Percentiles rank a stretch among this genome's conserved stretches.
phyloP scores from a whole-genome alignment of 306 rosid genomes.

The Cucurbita moschata region DNA sequence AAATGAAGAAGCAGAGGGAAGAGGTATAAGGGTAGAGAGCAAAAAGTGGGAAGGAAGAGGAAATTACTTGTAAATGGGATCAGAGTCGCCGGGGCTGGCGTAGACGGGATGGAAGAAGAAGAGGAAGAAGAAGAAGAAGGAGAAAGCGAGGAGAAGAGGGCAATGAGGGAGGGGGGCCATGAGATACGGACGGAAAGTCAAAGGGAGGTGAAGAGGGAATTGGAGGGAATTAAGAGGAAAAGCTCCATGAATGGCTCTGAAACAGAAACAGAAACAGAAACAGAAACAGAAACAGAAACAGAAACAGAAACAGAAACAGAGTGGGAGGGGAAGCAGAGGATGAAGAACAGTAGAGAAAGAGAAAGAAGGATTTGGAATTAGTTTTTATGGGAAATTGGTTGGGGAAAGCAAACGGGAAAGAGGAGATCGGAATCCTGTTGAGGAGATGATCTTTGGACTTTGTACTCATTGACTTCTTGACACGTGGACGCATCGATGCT shows the following conservation, averaged over 20 bases:
- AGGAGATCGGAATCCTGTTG: slow-evolving; percentile 1
- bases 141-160: slow-evolving; percentile 20
- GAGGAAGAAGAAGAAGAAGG: slow-evolving; percentile 18
- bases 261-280: not conserved
- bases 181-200: slow-evolving; percentile 31
- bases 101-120: slow-evolving; percentile 16
- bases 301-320: not conserved
- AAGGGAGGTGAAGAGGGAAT: not conserved
- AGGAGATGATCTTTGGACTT: not conserved
- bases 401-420: not conserved
- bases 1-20: not conserved
- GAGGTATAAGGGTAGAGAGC: not conserved
- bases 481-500: slow-evolving; percentile 8
- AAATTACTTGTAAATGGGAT: slow-evolving; percentile 60
- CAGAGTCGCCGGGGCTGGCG: slow-evolving; percentile 66
- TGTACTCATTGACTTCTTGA: not conserved
- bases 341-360: not conserved
- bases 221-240: not conserved
- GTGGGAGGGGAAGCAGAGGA: not conserved
- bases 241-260: not conserved
- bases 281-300: not conserved
- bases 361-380: not conserved
- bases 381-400: not conserved
- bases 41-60: not conserved
- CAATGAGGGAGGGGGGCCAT: slow-evolving; percentile 43